Base-by-base conservation (phyloP, 768 basidiomycete genomes). In the Suillus hirtellus region DNA sequence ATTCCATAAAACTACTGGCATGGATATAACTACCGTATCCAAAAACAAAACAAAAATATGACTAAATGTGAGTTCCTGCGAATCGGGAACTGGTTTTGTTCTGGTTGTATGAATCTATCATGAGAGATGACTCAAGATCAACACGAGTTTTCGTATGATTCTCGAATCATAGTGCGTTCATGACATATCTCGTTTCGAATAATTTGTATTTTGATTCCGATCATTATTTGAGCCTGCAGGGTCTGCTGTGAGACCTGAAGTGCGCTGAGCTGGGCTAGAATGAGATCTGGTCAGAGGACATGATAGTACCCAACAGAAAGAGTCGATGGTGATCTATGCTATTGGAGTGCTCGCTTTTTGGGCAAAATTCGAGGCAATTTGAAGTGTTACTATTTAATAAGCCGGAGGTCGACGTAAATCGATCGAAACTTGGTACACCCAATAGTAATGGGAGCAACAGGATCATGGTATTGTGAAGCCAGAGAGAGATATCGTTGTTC, bases 181-280 rank as follows among this genome's bases (percentile, higher is more conserved):
- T 6, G 1, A 31, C 31, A 31, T 31, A 7, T 17, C 14, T 49
- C 15, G 3, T n/a, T 37, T 38, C 35, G 21, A 34, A 31, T 5
- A 31, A 31, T 31, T 1, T 31, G 31, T 31, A 31, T 6, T 31
- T 6, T 31, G 3, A 31, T 1, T 31, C 31, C 31, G 31, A 31
- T 31, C 31, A 31, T 31, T n/a, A 15, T 91, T 82, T 94, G 91
- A 34, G 89, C 86, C 67, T 92, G 89, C 70, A 94, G 79, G 0
- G 85, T 81, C 73, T 92, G 89, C 72, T 94, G 91, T 56, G 89
- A 70, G 94, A 31, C 31, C 31, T 31, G 31, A 31, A 31, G 80
- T 4, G 84, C 79, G 68, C 89, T 81, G 60, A 93, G 83, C 75
- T 89, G 88, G 6, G 79, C 77, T 10, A 93, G 80, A 60, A 11